Percentiles rank a stretch among this genome's conserved stretches.
Conservation (phyloP, 2,329 filamentous ascomycete genomes). For the Stemphylium beticola region DNA sequence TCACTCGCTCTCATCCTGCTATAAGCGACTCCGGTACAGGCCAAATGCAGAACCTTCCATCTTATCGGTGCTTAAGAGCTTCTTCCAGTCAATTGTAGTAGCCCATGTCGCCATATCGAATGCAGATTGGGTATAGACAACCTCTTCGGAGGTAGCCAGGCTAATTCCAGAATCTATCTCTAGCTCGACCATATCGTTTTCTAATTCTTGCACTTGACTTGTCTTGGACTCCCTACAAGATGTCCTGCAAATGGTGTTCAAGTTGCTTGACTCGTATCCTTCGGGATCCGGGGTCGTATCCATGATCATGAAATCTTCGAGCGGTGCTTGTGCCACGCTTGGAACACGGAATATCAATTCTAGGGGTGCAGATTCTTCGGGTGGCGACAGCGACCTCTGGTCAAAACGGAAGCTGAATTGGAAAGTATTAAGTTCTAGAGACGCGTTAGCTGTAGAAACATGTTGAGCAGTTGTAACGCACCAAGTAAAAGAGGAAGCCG, state of each 20-base stretch:
- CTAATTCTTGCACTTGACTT: not conserved
- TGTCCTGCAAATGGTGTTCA: not conserved
- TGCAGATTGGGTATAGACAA: not conserved
- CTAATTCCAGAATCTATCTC: not conserved
- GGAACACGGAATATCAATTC: not conserved
- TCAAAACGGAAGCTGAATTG: not conserved
- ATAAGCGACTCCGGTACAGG: too few species aligned
- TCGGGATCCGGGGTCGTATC: not conserved
- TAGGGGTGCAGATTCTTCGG: not conserved
- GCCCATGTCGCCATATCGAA: not conserved
- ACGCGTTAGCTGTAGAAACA: not conserved
- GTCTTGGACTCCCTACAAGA: not conserved
- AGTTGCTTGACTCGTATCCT: not conserved
- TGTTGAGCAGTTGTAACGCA: not conserved
- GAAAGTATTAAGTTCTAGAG: slow-evolving; percentile 1
- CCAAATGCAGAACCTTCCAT: too few species aligned
- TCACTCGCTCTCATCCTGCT: too few species aligned
- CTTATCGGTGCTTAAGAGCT: too few species aligned
- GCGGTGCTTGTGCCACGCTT: not conserved
- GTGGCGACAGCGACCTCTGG: not conserved
- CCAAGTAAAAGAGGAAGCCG: slow-evolving; percentile 4
- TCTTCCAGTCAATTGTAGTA: not conserved
- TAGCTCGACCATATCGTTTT: not conserved
- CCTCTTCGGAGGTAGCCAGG: not conserved
- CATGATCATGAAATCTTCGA: not conserved